A percentile compares a stretch with the other conserved stretches of the same genome.
Evolutionary conservation across 345 rosid genomes (phyloP).

Genomic region (Erodium maritimum): DNA sequence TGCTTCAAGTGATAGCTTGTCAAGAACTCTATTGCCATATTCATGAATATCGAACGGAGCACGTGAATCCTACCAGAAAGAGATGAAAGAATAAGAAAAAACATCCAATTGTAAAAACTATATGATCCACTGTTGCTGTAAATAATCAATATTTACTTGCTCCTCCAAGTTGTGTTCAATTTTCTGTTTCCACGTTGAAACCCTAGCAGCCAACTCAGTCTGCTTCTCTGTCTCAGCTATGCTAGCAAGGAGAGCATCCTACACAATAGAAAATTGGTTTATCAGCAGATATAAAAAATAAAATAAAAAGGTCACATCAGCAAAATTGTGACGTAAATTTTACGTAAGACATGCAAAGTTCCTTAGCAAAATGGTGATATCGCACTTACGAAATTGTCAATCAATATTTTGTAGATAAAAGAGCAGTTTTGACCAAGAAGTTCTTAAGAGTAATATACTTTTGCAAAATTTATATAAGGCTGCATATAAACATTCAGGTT

Average conservation of each 20-base stretch:
- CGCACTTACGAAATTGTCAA: too few species aligned
- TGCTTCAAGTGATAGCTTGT: slow-evolving; percentile 43
- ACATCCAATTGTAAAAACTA: not conserved
- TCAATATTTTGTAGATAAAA: too few species aligned
- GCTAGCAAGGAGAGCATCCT: slow-evolving; percentile 94
- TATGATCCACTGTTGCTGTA: not conserved
- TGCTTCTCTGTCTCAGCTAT: slow-evolving; percentile 87
- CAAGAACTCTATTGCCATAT: slow-evolving; percentile 58
- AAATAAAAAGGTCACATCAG: not conserved
- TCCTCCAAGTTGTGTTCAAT: slow-evolving; percentile 85
- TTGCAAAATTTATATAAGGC: too few species aligned
- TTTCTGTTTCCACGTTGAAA: slow-evolving; percentile 87
- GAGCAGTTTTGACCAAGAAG: too few species aligned
- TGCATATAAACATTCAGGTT: too few species aligned
- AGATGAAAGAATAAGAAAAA: not conserved
- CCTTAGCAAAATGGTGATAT: too few species aligned
- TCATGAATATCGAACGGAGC: slow-evolving; percentile 90
- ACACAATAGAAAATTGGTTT: slow-evolving; percentile 5
- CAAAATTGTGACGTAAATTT: not conserved
- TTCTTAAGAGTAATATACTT: too few species aligned
- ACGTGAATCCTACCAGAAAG: slow-evolving; percentile 55
- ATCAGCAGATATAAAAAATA: not conserved
- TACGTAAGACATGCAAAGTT: too few species aligned
- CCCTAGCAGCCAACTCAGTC: slow-evolving; percentile 86
- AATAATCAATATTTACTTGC: slow-evolving; percentile 38